Conservation (phyloP, 2,329 filamentous ascomycete genomes). For the Bertia moriformis region DNA sequence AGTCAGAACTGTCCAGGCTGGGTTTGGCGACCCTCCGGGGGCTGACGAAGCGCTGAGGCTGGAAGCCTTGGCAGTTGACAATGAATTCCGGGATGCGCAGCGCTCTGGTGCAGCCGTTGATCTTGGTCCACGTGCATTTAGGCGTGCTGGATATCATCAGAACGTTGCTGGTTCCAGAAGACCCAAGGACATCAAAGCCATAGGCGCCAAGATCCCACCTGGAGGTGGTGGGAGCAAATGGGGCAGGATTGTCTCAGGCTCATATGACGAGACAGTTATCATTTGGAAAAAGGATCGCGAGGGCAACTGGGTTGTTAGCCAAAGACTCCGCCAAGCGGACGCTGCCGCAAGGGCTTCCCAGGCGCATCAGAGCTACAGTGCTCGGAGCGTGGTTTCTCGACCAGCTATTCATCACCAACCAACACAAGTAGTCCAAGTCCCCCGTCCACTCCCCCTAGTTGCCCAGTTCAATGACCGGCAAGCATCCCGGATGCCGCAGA, state of each 20-base stretch:
- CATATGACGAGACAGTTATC: slow-evolving; percentile 54
- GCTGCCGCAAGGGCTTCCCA: neutral
- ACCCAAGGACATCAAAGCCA: neutral
- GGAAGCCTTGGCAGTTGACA: neutral
- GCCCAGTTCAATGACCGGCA: too few species aligned
- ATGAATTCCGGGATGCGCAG: neutral
- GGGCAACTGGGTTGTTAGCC: neutral
- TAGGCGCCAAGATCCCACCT: neutral
- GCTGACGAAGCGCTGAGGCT: neutral
- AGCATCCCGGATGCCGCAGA: neutral
- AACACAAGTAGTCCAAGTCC: neutral
- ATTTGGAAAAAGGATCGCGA: slow-evolving; percentile 49
- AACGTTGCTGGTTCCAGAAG: neutral
- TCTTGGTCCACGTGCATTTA: neutral
- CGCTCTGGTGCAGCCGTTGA: neutral
- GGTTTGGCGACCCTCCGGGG: slow-evolving; percentile 8
- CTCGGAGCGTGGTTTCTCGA: neutral
- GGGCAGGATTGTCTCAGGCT: slow-evolving; percentile 54
- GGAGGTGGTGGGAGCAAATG: slow-evolving; percentile 20
- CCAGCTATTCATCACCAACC: neutral
- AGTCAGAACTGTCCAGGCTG: slow-evolving; percentile 54
- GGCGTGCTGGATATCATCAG: neutral
- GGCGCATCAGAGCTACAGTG: neutral
- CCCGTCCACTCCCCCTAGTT: neutral
- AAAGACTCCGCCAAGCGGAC: neutral